phyloP scores from a whole-genome alignment of 257 asterid genomes.

The Plantago major region DNA sequence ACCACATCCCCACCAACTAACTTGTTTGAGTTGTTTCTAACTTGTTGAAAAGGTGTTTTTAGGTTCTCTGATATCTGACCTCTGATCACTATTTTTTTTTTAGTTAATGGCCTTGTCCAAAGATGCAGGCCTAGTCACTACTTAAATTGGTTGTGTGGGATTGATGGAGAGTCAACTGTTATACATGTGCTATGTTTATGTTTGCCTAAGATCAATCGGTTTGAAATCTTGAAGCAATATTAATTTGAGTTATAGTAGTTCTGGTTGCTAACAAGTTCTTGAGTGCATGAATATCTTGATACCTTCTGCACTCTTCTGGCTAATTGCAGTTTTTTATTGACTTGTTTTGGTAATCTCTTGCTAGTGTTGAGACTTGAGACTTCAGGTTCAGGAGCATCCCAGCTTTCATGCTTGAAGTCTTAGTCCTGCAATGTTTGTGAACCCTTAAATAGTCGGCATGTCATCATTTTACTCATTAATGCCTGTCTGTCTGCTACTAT shows the following conservation, averaged over 20 bases:
- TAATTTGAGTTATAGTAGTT: too few species aligned
- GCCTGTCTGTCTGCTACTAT: not conserved
- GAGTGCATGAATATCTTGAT: not conserved
- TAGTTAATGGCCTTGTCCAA: not conserved
- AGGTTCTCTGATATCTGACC: not conserved
- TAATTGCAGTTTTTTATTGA: not conserved
- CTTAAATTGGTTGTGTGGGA: slow-evolving; percentile 9
- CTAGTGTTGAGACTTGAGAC: not conserved
- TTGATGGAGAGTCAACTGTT: not conserved
- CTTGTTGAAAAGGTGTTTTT: not conserved
- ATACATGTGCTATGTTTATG: too few species aligned
- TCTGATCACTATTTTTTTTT: not conserved
- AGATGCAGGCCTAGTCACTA: not conserved
- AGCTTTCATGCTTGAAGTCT: too few species aligned
- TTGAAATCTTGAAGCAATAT: too few species aligned
- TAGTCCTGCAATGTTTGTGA: slow-evolving; percentile 9
- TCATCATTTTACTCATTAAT: slow-evolving; percentile 1
- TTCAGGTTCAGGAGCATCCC: too few species aligned
- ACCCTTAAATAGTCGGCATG: not conserved
- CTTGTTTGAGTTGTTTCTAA: not conserved
- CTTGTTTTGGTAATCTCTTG: slow-evolving; percentile 5
- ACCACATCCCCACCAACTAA: too few species aligned
- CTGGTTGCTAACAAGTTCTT: not conserved
- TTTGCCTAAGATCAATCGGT: too few species aligned
- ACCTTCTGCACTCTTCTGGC: not conserved